Conservation (phyloP, 441 rosid species). For the Isatis lusitanica region DNA sequence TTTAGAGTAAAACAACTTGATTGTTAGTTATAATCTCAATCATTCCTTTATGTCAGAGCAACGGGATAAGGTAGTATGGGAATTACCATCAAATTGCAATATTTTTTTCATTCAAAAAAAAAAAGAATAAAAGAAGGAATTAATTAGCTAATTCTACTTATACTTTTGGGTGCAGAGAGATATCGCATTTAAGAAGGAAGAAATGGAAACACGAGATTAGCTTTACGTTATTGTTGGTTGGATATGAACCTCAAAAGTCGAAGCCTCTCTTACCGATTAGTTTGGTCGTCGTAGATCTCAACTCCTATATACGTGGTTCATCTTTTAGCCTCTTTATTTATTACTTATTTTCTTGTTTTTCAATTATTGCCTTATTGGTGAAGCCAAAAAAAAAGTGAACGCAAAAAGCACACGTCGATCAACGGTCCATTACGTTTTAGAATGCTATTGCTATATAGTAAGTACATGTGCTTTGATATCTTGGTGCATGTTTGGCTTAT, state of each 20-base stretch:
- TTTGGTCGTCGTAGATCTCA: conserved; percentile 38
- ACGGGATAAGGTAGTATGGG: background rate
- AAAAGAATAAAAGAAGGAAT: background rate
- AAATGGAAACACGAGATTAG: conserved; percentile 34
- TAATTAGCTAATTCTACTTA: background rate
- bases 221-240: conserved; percentile 30
- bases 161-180: background rate
- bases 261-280: conserved; percentile 15
- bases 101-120: background rate
- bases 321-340: conserved; percentile 24
- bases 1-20: background rate
- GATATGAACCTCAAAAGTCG: conserved; percentile 28
- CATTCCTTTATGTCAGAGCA: background rate
- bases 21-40: background rate
- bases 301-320: conserved; percentile 28
- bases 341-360: background rate
- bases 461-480: conserved; percentile 22
- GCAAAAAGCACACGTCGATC: conserved; percentile 32
- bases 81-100: background rate
- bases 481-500: conserved; percentile 23
- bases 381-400: conserved; percentile 31
- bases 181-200: conserved; percentile 28
- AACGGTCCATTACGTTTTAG: conserved; percentile 18
- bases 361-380: too few relatives aligned
- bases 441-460: conserved; percentile 12